Evolutionary conservation across 768 basidiomycete species (phyloP).

Genomic region (Suillus sp.): DNA sequence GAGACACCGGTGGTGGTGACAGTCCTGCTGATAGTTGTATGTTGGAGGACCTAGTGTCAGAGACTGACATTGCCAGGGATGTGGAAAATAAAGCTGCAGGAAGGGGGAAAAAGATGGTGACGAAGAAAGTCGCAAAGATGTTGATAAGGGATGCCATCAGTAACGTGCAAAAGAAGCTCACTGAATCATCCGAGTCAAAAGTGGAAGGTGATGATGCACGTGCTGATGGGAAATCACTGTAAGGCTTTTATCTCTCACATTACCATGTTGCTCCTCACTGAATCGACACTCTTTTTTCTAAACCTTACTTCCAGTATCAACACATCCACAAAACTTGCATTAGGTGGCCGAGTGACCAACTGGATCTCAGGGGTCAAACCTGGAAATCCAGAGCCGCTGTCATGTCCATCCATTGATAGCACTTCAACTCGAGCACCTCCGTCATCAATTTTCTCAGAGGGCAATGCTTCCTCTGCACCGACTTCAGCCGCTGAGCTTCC

Average conservation of each 20-base stretch:
- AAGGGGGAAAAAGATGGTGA: background rate
- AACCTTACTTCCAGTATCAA: slow-evolving; percentile 7
- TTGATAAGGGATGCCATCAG: background rate
- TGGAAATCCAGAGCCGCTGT: background rate
- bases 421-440: background rate
- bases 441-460: background rate
- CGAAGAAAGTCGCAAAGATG: background rate
- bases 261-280: slow-evolving; percentile 9
- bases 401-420: background rate
- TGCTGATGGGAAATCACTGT: slow-evolving; percentile 5
- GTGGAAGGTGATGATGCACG: background rate
- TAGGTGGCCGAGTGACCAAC: background rate
- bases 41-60: no score
- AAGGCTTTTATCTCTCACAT: background rate
- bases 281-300: slow-evolving; percentile 10
- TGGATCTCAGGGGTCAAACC: background rate
- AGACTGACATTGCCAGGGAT: no score
- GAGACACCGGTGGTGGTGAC: no score
- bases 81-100: background rate
- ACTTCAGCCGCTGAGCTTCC: background rate
- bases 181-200: background rate
- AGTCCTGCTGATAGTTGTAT: no score
- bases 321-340: background rate
- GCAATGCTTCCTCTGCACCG: background rate
- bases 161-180: background rate